A percentile compares a stretch with the other conserved stretches of the same genome.
Conservation (phyloP, 768 basidiomycete genomes). For the Hebeloma cylindrosporum region DNA sequence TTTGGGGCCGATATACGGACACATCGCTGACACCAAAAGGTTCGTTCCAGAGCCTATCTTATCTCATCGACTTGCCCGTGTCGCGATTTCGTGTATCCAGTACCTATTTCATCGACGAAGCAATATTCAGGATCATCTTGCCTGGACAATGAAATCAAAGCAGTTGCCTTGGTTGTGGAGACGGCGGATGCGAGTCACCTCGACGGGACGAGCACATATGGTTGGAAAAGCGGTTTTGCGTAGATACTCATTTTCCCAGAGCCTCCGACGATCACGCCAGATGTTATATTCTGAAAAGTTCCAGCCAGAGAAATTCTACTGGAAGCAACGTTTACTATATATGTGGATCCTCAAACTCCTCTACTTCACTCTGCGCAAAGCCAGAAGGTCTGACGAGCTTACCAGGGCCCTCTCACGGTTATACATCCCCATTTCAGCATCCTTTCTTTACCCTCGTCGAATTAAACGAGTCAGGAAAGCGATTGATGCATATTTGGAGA, state of each 20-base stretch:
- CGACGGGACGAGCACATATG: no score
- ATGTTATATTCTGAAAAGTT: background rate
- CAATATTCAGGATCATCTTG: background rate
- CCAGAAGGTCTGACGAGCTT: background rate
- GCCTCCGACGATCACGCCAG: background rate
- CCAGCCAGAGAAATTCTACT: background rate
- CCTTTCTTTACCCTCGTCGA: background rate
- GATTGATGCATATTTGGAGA: background rate
- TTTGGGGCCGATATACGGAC: no score
- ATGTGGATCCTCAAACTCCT: background rate
- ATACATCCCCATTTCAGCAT: background rate
- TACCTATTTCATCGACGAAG: background rate
- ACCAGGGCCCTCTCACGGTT: background rate
- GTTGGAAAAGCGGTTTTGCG: no score
- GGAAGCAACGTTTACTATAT: background rate
- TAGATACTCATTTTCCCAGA: background rate
- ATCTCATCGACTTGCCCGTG: background rate
- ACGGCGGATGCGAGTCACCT: background rate
- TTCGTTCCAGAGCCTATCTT: background rate
- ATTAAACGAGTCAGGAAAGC: background rate
- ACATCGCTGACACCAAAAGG: no score
- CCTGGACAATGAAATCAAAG: background rate
- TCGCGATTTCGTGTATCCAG: background rate
- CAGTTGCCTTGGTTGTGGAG: background rate
- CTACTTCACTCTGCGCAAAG: background rate